Base-by-base conservation (phyloP, 805 yeast species). In the Scheffersomyces ergatensis region DNA sequence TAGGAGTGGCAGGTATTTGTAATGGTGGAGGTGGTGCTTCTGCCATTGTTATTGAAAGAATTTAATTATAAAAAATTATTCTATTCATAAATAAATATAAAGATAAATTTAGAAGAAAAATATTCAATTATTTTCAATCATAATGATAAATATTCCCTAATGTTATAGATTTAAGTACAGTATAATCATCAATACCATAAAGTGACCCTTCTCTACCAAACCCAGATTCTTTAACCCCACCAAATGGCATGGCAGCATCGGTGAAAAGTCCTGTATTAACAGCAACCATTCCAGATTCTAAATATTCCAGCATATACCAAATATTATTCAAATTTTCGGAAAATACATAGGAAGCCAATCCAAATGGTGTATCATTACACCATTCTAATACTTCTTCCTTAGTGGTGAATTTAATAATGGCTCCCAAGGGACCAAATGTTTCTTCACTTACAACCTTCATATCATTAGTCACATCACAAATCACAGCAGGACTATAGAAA, bases 1-100 rank as follows among this genome's bases (percentile, higher is more conserved):
- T 82, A 52, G 99, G 99, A 65, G 89, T 81, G 49, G 97, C 96
- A 54, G 96, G 89, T 63, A 85, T 93, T 60, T 92, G 98, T 77
- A 92, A 92, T 66, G 98, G 99, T 74, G 99, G 99, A 57, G 99
- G 99, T 63, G 99, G 98, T 62, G 97, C 97, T 36, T 84, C 95
- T 42, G 83, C 97, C 23, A 72, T 93, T 55, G 87, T 92, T 46
- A 77, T 92, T 54, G 96, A 89, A 72, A 79, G 73, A 54, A 57
- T 80, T 33, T 29, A 29, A 14, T 14, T 5, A 29, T 7, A 25
- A 12, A 9, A 29, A 15, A 14, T 26, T 6, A 8, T 26, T 26
- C 7, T 8, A 23, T 23, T 23, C 7, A 8, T 23, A 23, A 23
- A 23, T 23, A 8, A 8, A 8, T 26, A 26, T 26, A 11, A 4